Base-by-base conservation (phyloP, 495 filamentous ascomycete genomes). In the Penicillium longicatenatum region DNA sequence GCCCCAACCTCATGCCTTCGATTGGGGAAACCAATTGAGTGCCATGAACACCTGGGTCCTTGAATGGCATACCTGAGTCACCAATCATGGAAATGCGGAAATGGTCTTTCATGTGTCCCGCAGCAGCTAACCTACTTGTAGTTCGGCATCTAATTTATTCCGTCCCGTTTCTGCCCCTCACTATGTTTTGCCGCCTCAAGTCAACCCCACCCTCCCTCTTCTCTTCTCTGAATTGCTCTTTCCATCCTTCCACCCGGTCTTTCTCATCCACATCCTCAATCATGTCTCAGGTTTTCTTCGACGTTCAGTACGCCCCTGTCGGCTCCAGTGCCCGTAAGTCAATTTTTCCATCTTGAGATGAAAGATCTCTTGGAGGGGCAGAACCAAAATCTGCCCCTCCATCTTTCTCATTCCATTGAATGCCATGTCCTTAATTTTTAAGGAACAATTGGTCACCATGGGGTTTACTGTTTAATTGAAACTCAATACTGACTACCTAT, bases 251-350 rank as follows among this genome's bases (percentile, higher is more conserved):
- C 60, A 72, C 77, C 66, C 78, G 84, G 71, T 75, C 75, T 62
- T 91, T 90, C 74, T 81, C 86, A 68, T 82, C 87, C 58, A 64
- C 84, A 60, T 65, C 84, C 65, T 72, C 81, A 71, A 81, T 73
- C 70, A 91, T 91, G 89, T 70, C 79, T 75, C 81, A 87, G 72
- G 79, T 73, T 59, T 90, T 75, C 74, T 90, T 90, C 77, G 85
- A 88, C 57, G 63, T 89, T 45, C 75, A 80, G 76, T 81, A 82
- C 55, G 67, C 79, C 62, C 88, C 85, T 59, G 70, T 71, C 43
- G 79, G 79, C 50, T 65, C 84, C 62, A 82, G 84, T 22, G 70
- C 86, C 61, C 79, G 87, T 92, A 85, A 83, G 88, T 74, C 46
- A 26, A 55, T 31, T 43, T 58, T 50, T 16, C 30, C 43, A 31